These are phyloP conservation scores for Teunomyces atbi DNA, from an alignment of 805 yeast genomes.

Conservation along the genomic window DNA sequence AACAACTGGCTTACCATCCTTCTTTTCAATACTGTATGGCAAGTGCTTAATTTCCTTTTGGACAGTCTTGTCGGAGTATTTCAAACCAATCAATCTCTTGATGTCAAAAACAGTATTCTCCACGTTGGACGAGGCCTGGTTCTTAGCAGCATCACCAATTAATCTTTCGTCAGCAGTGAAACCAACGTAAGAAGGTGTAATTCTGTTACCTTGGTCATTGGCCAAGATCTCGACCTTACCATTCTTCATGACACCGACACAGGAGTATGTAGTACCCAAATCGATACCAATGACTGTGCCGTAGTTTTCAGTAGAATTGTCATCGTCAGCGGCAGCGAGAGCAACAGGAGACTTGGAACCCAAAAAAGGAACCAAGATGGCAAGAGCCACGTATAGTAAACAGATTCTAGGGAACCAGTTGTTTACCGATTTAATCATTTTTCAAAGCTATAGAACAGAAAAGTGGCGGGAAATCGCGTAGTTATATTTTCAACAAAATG, in stretches of 20 bases:
- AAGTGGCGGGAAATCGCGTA: neutral
- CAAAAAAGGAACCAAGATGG: slow-evolving; percentile 39
- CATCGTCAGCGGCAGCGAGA: slow-evolving; percentile 22
- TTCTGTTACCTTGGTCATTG: slow-evolving; percentile 98
- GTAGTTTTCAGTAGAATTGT: slow-evolving; percentile 40
- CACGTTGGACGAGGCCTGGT: slow-evolving; percentile 95
- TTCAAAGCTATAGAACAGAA: neutral
- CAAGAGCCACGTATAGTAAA: slow-evolving; percentile 30
- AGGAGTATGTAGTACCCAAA: slow-evolving; percentile 91
- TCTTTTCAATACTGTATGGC: slow-evolving; percentile 79
- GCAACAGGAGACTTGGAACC: slow-evolving; percentile 18
- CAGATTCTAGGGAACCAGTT: slow-evolving; percentile 17
- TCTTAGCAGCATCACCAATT: slow-evolving; percentile 96
- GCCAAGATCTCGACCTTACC: slow-evolving; percentile 95
- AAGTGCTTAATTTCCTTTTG: slow-evolving; percentile 87
- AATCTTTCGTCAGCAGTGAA: slow-evolving; percentile 91
- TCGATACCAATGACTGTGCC: slow-evolving; percentile 92
- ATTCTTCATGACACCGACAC: slow-evolving; percentile 92
- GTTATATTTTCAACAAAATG: slow-evolving; percentile 1
- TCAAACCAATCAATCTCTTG: slow-evolving; percentile 93
- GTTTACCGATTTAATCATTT: slow-evolving; percentile 1
- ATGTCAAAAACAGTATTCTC: slow-evolving; percentile 87
- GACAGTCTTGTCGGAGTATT: slow-evolving; percentile 70
- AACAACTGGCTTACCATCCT: slow-evolving; percentile 75
- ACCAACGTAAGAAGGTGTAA: slow-evolving; percentile 94